These are phyloP conservation scores for Plantago lanceolata DNA, from an alignment of 305 asterid genomes.

Conservation along the genomic window DNA sequence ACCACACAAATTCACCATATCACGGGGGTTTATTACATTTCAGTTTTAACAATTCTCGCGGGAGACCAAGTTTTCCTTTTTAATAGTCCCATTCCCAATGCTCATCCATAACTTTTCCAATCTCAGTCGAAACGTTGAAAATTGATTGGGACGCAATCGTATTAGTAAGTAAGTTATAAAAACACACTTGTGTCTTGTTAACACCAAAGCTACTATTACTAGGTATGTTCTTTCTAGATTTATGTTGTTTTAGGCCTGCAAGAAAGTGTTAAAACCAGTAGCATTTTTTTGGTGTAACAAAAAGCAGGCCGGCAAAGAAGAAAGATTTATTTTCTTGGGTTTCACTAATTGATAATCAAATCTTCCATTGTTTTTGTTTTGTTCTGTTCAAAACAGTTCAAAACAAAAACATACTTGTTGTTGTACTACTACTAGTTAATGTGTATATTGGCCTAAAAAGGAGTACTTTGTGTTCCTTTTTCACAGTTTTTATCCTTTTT, in stretches of 20 bases:
- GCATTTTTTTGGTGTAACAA: slow-evolving; percentile 24
- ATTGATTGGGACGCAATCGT: slow-evolving; percentile 9
- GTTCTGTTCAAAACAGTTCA: slow-evolving; percentile 3
- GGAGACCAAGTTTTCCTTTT: slow-evolving; percentile 43
- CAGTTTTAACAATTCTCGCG: slow-evolving; percentile 31
- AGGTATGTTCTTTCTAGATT: slow-evolving; percentile 25
- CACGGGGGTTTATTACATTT: slow-evolving; percentile 49
- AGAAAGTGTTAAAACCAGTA: slow-evolving; percentile 33
- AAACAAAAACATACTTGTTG: not conserved
- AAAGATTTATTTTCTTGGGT: slow-evolving; percentile 40
- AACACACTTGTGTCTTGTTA: too few species aligned
- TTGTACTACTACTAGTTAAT: slow-evolving; percentile 5
- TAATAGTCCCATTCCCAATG: slow-evolving; percentile 37
- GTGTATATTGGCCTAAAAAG: slow-evolving; percentile 35
- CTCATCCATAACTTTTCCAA: slow-evolving; percentile 15
- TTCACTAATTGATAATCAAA: slow-evolving; percentile 23
- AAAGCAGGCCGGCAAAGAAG: slow-evolving; percentile 56
- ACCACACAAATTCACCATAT: slow-evolving; percentile 33
- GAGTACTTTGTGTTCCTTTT: slow-evolving; percentile 21
- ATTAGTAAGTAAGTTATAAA: too few species aligned
- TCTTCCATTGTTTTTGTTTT: slow-evolving; percentile 27
- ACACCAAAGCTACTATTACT: too few species aligned
- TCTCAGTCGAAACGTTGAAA: slow-evolving; percentile 26
- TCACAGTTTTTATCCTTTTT: slow-evolving; percentile 22
- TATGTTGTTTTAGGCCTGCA: slow-evolving; percentile 12